Evolutionary conservation across 495 filamentous ascomycete genomes (phyloP), one percentile per base, ranked within the genome.

Genomic region (Pyrenopolyporus hunteri): DNA sequence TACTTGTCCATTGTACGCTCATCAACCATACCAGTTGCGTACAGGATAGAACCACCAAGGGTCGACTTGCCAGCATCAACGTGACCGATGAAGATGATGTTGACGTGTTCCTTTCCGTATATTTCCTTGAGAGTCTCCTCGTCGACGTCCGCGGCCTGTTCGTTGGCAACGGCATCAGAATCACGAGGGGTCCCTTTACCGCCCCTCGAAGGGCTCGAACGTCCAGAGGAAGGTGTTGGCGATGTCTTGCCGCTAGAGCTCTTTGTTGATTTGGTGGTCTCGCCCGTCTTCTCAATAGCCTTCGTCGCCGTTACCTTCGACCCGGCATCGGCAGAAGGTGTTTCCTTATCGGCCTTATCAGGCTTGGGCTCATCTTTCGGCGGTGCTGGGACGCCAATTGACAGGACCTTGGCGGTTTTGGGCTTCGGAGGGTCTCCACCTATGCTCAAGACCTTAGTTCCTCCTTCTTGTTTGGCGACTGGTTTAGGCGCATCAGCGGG

Each of bases 51-150:
- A 39, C 94, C 94, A 68, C 95, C 94, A 6, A 99, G 83, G 1
- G 94, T 98, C 13, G 90, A 94, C 78, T 98, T 99, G 66, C 94
- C 94, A 56, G 93, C 93, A 75, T 98, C 94, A 57, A 98, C 94
- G 80, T 97, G 94, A 46, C 94, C 94, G 67, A 98, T 90, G 81
- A 98, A 98, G 54, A 98, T 96, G 44, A 98, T 85, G 72, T 98
- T 98, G 59, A 99, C 87, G 70, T 99, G 94, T 74, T 99, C 94
- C 75, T 98, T 97, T 65, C 94, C 94, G 74, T 98, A 98, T 35
- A 99, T 91, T 75, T 98, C 94, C 71, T 91, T 90, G 55, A 99
- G 77, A 0, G 90, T 90, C 36, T 89, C 89, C 19, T 96, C 91
- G 61, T 98, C 94, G 2, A 99, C 87, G 74, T 95, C 91, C 14